Base-by-base conservation (phyloP, 805 yeast genomes). In the Ogataea glucozyma region DNA sequence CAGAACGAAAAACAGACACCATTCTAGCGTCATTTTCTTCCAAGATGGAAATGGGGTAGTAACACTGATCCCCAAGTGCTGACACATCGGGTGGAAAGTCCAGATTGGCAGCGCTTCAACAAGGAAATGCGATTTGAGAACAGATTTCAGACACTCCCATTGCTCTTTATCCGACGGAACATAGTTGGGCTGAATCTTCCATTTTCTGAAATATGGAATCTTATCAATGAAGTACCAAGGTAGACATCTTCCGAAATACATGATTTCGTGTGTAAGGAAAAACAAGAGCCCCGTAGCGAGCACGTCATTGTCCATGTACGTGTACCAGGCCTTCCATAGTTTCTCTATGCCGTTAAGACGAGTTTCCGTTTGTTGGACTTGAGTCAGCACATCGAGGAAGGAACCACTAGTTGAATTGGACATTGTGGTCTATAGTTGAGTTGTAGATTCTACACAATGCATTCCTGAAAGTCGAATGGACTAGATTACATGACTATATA, bases 91-190 rank as follows among this genome's bases (percentile, higher is more conserved):
- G 52, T 78, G 83, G 68, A 78, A 78, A 17, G 77, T 70, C 83
- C 83, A 78, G 46, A 78, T 78, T 33, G 83, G 83, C 42, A 78
- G 66, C 1, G 77, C 82, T 58, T 78, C 83, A 22, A 78, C 82
- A 49, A 78, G 51, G 49, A 78, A 73, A 52, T 78, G 83, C 12
- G 78, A 75, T 43, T 69, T 75, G 36, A 78, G 61, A 14, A 78
- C 82, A n/a, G 79, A 65, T 55, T 77, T 78, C 44, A 77, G 58
- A 54, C 82, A 78, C 54, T 78, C 83, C 81, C 81, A 78, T 55
- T 78, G 83, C 56, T 78, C 83, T 51, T 71, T 69, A 46, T 71
- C 71, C 3, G 76, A 65, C 6, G 82, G 82, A 18, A 76, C 55
- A 48, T 76, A 73, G 14, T 69, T 61, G 6, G 75, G 78, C 56